Percentiles rank a stretch among this genome's conserved stretches.
Conservation (phyloP, 306 rosid species). For the Inga leiocalycina region DNA sequence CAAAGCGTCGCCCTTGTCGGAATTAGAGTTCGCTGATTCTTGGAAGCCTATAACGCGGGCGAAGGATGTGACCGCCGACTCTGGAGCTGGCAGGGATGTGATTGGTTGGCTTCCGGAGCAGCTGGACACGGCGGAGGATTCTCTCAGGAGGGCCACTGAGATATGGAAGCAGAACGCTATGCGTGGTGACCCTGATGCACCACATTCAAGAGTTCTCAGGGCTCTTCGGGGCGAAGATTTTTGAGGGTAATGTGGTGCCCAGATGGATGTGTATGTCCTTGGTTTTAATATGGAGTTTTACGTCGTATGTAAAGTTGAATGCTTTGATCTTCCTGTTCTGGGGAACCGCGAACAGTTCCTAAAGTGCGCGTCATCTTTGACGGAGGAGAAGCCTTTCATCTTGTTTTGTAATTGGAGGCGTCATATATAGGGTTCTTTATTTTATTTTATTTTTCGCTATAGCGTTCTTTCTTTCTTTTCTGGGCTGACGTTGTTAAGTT, state of each 20-base stretch:
- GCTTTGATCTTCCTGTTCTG: background rate
- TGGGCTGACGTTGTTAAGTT: no score
- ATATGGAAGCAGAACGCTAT: slow-evolving; percentile 62
- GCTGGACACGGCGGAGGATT: slow-evolving; percentile 77
- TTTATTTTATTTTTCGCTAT: no score
- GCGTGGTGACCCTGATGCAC: slow-evolving; percentile 75
- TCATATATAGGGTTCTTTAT: no score
- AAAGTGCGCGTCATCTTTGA: no score
- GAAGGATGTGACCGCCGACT: slow-evolving; percentile 48
- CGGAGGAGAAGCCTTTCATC: background rate
- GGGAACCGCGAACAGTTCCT: no score
- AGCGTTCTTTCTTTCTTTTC: no score
- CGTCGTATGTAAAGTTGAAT: background rate
- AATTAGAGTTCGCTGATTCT: slow-evolving; percentile 62
- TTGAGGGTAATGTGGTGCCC: slow-evolving; percentile 18
- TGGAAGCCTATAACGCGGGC: slow-evolving; percentile 60
- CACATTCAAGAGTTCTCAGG: slow-evolving; percentile 72
- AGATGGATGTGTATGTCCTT: background rate
- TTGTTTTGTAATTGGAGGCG: background rate
- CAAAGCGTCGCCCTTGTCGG: slow-evolving; percentile 83
- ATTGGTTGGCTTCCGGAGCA: slow-evolving; percentile 82
- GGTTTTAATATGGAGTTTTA: background rate
- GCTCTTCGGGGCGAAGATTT: slow-evolving; percentile 64
- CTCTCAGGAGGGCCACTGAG: slow-evolving; percentile 66
- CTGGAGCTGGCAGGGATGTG: slow-evolving; percentile 37